phyloP scores from a whole-genome alignment of 2,329 filamentous ascomycete genomes.

The Aquanectria penicillioides region DNA sequence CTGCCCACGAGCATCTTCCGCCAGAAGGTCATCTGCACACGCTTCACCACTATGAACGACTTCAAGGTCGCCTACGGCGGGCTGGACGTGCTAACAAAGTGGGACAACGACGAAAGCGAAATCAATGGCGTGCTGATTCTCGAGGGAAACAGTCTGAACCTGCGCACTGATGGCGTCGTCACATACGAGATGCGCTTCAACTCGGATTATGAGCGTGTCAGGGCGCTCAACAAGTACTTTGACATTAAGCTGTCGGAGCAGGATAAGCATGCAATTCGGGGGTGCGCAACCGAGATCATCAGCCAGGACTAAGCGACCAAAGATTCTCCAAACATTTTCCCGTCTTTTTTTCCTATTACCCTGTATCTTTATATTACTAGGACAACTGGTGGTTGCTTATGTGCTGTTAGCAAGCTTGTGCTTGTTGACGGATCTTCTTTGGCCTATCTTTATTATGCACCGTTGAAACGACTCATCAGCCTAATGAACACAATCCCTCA shows the following conservation, averaged over 20 bases:
- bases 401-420: not conserved
- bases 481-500: slow-evolving; percentile 2
- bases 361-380: not conserved
- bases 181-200: slow-evolving; percentile 53
- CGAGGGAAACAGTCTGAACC: slow-evolving; percentile 56
- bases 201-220: slow-evolving; percentile 59
- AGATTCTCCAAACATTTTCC: not conserved
- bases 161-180: slow-evolving; percentile 46
- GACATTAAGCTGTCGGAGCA: slow-evolving; percentile 55
- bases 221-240: slow-evolving; percentile 61
- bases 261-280: slow-evolving; percentile 60
- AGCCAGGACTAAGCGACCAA: not conserved
- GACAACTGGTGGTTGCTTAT: not conserved
- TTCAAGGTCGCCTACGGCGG: slow-evolving; percentile 54
- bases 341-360: not conserved
- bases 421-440: not conserved
- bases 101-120: slow-evolving; percentile 34
- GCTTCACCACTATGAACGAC: slow-evolving; percentile 46
- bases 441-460: slow-evolving; percentile 10
- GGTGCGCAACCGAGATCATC: slow-evolving; percentile 42
- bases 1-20: slow-evolving; percentile 50
- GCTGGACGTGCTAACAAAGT: slow-evolving; percentile 54
- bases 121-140: slow-evolving; percentile 55
- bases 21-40: slow-evolving; percentile 48
- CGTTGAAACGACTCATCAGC: slow-evolving; percentile 8